A percentile compares a stretch with the other conserved stretches of the same genome.
These are phyloP conservation scores for Rhizopus sp. DNA, from an alignment of 371 early-diverging fungal species.

Conservation along the genomic window DNA sequence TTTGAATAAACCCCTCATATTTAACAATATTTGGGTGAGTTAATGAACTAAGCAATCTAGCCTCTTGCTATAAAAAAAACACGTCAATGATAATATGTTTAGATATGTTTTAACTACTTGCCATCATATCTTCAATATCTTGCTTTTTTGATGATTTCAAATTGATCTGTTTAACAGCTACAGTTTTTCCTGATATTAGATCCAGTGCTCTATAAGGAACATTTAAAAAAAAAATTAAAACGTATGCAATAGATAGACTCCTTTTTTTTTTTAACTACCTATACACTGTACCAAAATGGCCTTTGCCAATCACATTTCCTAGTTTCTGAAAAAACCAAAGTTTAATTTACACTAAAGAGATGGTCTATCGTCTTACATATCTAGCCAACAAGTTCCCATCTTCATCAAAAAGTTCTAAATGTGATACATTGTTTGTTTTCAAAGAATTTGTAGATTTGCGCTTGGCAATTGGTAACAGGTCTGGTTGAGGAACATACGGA, in stretches of 20 bases:
- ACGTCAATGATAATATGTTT: neutral
- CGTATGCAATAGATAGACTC: no score
- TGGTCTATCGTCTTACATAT: conserved; percentile 37
- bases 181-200: conserved; percentile 82
- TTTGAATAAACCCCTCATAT: conserved; percentile 82
- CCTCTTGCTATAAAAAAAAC: conserved; percentile 57
- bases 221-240: no score
- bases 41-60: conserved; percentile 67
- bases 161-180: conserved; percentile 87
- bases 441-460: conserved; percentile 6
- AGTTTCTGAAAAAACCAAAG: conserved; percentile 56
- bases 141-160: conserved; percentile 55
- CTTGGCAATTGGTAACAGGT: neutral
- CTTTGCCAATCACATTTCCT: conserved; percentile 91
- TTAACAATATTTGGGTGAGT: conserved; percentile 87
- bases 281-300: conserved; percentile 90
- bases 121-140: conserved; percentile 29
- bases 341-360: neutral
- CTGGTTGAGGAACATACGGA: neutral
- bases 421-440: neutral
- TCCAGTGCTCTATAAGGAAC: conserved; percentile 68
- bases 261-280: conserved; percentile 26
- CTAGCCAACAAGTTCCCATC: conserved; percentile 51
- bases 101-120: neutral
- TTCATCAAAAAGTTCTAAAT: conserved; percentile 42